Percentiles rank a stretch among this genome's conserved stretches.
These are phyloP conservation scores for Gnetum montanum DNA, from an alignment of 75 land plant species.

Conservation along the genomic window DNA sequence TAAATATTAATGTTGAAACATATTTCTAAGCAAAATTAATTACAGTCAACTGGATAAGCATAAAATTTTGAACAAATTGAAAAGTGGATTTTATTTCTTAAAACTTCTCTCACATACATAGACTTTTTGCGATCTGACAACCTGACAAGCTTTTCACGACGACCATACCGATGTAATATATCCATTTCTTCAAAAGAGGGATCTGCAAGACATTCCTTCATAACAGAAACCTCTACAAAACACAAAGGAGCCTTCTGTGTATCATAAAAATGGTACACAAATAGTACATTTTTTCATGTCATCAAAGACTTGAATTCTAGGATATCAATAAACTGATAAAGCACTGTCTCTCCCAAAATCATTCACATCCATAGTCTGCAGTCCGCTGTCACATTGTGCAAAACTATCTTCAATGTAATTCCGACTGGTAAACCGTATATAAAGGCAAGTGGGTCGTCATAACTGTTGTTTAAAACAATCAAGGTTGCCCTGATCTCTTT, in stretches of 20 bases:
- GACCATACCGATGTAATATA: too few relatives aligned
- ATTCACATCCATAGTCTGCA: slow-evolving; percentile 34
- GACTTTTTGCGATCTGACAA: too few relatives aligned
- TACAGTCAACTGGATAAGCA: too few relatives aligned
- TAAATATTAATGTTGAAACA: too few relatives aligned
- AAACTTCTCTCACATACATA: too few relatives aligned
- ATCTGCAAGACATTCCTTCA: slow-evolving; percentile 26
- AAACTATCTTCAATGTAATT: slow-evolving; percentile 18
- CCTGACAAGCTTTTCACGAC: too few relatives aligned
- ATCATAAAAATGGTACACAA: slow-evolving; percentile 12
- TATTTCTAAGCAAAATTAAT: too few relatives aligned
- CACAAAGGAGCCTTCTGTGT: slow-evolving; percentile 9
- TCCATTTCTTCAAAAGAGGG: too few relatives aligned
- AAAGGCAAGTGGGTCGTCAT: slow-evolving; percentile 33
- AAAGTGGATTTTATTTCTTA: too few relatives aligned
- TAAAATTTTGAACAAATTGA: too few relatives aligned
- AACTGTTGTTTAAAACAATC: slow-evolving; percentile 19
- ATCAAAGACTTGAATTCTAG: too few relatives aligned
- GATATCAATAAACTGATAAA: slow-evolving; percentile 27
- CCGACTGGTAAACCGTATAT: slow-evolving; percentile 40
- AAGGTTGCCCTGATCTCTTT: slow-evolving; percentile 29
- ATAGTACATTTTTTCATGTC: slow-evolving; percentile 9
- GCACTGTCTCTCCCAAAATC: slow-evolving; percentile 15
- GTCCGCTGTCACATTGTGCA: slow-evolving; percentile 18
- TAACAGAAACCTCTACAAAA: too few relatives aligned